phyloP scores from a whole-genome alignment of 2,329 filamentous ascomycete species.

The Elsinoe ampelina region DNA sequence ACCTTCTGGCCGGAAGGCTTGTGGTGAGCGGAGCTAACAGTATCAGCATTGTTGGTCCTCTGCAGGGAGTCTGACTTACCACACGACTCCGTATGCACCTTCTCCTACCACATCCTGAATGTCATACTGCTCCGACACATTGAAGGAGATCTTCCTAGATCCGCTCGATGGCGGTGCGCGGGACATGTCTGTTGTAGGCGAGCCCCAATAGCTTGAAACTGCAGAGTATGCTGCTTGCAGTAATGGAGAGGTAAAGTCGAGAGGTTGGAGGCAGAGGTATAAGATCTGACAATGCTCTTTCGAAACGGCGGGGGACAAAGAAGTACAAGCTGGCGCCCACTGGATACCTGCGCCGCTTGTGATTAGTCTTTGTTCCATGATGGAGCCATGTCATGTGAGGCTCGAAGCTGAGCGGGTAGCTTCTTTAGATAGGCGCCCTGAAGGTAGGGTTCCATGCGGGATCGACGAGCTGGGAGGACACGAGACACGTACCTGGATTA shows the following conservation, averaged over 20 bases:
- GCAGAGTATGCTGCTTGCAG: conserved; percentile 8
- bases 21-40: conserved; percentile 78
- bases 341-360: neutral
- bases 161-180: conserved; percentile 35
- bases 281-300: conserved; percentile 8
- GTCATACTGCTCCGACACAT: conserved; percentile 98
- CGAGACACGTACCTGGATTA: conserved; percentile 5
- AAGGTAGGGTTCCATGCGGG: neutral
- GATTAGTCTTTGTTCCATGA: conserved; percentile 11
- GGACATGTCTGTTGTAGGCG: conserved; percentile 18
- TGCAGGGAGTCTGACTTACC: conserved; percentile 51
- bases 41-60: conserved; percentile 11
- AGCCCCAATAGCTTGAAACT: conserved; percentile 3
- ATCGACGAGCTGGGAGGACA: neutral
- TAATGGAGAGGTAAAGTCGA: conserved; percentile 6
- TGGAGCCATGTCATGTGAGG: conserved; percentile 5
- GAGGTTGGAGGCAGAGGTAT: conserved; percentile 10
- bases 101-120: conserved; percentile 99
- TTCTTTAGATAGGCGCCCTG: conserved; percentile 6
- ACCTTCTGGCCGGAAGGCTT: conserved; percentile 98
- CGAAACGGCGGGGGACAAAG: conserved; percentile 7
- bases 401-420: conserved; percentile 2
- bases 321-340: conserved; percentile 6
- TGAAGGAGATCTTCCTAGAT: conserved; percentile 95
- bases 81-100: conserved; percentile 96